Conservation (phyloP, 495 filamentous ascomycete species). For the Penicillium goetzii region DNA sequence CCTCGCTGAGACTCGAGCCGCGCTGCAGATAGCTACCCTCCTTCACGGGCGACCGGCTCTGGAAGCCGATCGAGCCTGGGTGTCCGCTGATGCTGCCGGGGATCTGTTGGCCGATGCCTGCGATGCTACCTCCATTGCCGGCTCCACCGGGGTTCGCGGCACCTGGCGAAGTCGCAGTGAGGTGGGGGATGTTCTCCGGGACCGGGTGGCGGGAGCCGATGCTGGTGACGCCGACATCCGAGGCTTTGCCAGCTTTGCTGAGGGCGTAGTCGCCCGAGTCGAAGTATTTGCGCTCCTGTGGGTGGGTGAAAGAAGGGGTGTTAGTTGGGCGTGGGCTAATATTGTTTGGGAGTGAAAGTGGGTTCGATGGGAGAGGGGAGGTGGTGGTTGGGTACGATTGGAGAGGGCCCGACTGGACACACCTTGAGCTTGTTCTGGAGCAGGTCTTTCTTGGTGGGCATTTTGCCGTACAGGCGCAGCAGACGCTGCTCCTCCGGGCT, state of each 20-base stretch:
- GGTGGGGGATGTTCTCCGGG: constrained; percentile 94
- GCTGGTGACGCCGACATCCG: constrained; percentile 88
- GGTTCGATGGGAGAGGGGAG: constrained; percentile 7
- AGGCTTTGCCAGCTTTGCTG: constrained; percentile 96
- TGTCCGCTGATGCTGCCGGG: constrained; percentile 52
- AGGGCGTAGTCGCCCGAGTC: constrained; percentile 97
- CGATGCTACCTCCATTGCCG: constrained; percentile 48
- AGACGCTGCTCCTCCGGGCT: constrained; percentile 92
- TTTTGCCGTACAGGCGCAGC: constrained; percentile 94
- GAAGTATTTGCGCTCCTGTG: constrained; percentile 96
- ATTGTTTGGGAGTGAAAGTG: not conserved
- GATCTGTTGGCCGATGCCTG: constrained; percentile 45
- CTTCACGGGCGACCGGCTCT: constrained; percentile 80
- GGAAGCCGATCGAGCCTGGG: constrained; percentile 53
- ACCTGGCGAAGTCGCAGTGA: constrained; percentile 73
- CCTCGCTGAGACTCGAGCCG: constrained; percentile 72
- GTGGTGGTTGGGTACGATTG: not conserved
- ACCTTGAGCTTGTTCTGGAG: constrained; percentile 96
- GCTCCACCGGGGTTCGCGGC: constrained; percentile 45
- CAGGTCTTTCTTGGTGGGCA: constrained; percentile 92
- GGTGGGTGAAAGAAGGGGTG: not conserved
- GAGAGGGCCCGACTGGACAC: constrained; percentile 17
- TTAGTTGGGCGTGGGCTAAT: constrained; percentile 1
- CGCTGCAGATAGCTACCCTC: constrained; percentile 82
- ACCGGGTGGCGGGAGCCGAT: constrained; percentile 93